These are phyloP conservation scores for Boehmeria nivea DNA, from an alignment of 306 rosid species.

Conservation along the genomic window DNA sequence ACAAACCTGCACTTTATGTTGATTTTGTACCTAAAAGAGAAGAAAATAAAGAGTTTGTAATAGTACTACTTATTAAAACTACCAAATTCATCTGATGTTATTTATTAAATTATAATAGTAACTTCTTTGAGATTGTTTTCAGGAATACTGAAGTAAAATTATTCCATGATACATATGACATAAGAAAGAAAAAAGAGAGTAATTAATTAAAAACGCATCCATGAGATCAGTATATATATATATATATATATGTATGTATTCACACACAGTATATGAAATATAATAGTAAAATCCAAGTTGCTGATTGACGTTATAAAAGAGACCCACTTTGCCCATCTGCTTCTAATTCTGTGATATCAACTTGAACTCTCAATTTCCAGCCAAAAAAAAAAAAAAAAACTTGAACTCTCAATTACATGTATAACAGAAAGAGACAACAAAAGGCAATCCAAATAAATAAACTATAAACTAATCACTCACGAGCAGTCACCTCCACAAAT, in stretches of 20 bases:
- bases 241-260: too few relatives aligned
- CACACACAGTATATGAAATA: too few relatives aligned
- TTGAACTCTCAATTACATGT: background rate
- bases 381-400: too few relatives aligned
- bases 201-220: background rate
- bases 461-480: conserved; percentile 1
- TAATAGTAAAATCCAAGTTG: background rate
- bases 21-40: background rate
- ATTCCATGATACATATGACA: background rate
- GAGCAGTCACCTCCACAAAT: conserved; percentile 16
- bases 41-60: too few relatives aligned
- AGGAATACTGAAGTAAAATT: background rate
- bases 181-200: background rate
- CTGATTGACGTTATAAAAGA: background rate
- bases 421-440: conserved; percentile 2
- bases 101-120: too few relatives aligned
- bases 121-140: background rate
- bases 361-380: too few relatives aligned
- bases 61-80: too few relatives aligned
- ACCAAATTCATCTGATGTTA: too few relatives aligned
- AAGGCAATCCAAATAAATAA: background rate
- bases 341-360: background rate
- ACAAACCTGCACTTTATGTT: background rate
- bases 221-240: too few relatives aligned
- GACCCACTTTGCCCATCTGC: background rate